A percentile compares a stretch with the other conserved stretches of the same genome.
Evolutionary conservation across 164 flowering plant species (phyloP).

Genomic region (Nymphaea colorata): DNA sequence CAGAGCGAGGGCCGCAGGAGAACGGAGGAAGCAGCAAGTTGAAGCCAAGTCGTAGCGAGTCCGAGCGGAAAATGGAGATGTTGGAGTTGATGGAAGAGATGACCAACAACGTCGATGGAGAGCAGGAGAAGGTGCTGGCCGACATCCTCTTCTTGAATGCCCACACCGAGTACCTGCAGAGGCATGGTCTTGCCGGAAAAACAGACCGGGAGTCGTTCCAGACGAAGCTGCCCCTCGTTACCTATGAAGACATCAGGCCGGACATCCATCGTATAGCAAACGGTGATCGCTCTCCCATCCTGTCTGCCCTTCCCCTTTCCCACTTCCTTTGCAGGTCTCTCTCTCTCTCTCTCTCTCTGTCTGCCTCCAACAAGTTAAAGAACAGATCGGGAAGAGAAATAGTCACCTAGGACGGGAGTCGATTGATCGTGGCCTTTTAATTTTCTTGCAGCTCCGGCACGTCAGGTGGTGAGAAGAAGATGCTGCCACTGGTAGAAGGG

Average conservation of each 20-base stretch:
- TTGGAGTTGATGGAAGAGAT: slow-evolving; percentile 54
- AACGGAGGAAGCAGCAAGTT: too few species aligned
- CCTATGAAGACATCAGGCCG: slow-evolving; percentile 57
- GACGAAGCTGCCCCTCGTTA: slow-evolving; percentile 44
- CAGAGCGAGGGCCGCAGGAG: too few species aligned
- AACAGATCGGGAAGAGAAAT: too few species aligned
- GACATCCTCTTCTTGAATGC: slow-evolving; percentile 45
- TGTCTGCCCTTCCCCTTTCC: slow-evolving; percentile 48
- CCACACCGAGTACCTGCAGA: slow-evolving; percentile 44
- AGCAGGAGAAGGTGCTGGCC: slow-evolving; percentile 38
- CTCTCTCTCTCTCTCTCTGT: background rate
- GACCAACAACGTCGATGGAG: slow-evolving; percentile 39
- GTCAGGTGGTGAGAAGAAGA: slow-evolving; percentile 71
- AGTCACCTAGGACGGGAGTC: background rate
- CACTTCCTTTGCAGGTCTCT: slow-evolving; percentile 74
- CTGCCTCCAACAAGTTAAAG: background rate
- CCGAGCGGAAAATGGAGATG: slow-evolving; percentile 27
- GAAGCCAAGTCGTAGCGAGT: background rate
- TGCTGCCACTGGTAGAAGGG: slow-evolving; percentile 64
- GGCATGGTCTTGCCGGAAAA: slow-evolving; percentile 27
- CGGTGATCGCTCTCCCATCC: slow-evolving; percentile 56
- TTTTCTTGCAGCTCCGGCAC: slow-evolving; percentile 56
- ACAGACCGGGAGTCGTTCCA: slow-evolving; percentile 49
- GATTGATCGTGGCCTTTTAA: background rate
- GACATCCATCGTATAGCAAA: slow-evolving; percentile 62